These are phyloP conservation scores for Tulasnella sp. DNA, from an alignment of 768 basidiomycete species.

Conservation along the genomic window DNA sequence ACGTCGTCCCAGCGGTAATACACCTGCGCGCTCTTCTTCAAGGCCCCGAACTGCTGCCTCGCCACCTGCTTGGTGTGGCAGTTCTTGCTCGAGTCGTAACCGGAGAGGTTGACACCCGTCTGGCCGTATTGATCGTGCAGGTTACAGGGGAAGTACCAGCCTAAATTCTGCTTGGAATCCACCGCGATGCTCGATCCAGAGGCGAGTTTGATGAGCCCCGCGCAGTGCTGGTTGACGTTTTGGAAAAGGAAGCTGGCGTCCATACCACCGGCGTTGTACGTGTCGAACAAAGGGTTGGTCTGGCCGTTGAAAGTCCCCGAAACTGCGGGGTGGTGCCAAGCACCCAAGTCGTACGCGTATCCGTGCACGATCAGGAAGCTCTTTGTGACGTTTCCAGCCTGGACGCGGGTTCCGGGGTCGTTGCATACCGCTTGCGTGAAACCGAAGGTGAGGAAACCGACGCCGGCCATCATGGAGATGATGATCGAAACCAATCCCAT, in stretches of 20 bases:
- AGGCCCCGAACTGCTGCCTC: slow-evolving; percentile 27
- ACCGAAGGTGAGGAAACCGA: slow-evolving; percentile 97
- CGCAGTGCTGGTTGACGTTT: slow-evolving; percentile 74
- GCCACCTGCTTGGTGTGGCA: slow-evolving; percentile 61
- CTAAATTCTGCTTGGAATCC: slow-evolving; percentile 45
- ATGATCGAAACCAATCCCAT: slow-evolving; percentile 85
- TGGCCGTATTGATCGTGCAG: slow-evolving; percentile 63
- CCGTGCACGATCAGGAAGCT: slow-evolving; percentile 73
- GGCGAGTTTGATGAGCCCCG: slow-evolving; percentile 61
- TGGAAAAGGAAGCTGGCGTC: slow-evolving; percentile 96
- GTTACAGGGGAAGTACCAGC: slow-evolving; percentile 99
- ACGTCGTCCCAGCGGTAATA: slow-evolving; percentile 92
- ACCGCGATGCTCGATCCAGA: slow-evolving; percentile 53
- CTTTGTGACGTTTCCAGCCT: slow-evolving; percentile 62
- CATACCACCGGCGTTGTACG: slow-evolving; percentile 70
- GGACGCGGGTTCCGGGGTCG: slow-evolving; percentile 69
- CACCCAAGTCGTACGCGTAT: slow-evolving; percentile 81
- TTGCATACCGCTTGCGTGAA: slow-evolving; percentile 94
- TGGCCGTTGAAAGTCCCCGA: slow-evolving; percentile 59
- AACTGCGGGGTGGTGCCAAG: slow-evolving; percentile 71
- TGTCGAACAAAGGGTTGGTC: slow-evolving; percentile 72
- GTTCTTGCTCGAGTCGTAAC: slow-evolving; percentile 48
- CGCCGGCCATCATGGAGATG: slow-evolving; percentile 71
- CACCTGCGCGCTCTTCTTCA: slow-evolving; percentile 39
- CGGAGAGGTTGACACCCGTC: slow-evolving; percentile 50